Evolutionary conservation across 2,329 filamentous ascomycete genomes (phyloP).

Genomic region (Verticillium longisporum): DNA sequence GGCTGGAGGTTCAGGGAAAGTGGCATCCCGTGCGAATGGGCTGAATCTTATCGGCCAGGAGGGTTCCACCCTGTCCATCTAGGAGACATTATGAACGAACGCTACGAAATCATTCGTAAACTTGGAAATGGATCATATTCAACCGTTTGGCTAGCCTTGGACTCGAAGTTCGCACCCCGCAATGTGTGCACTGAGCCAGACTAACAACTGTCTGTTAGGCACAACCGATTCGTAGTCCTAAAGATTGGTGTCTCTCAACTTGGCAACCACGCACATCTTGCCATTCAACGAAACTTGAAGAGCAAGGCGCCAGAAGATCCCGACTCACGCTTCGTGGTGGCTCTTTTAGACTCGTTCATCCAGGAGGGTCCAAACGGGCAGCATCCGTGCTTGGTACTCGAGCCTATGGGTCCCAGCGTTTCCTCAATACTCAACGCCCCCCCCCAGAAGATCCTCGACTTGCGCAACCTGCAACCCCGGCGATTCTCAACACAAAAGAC

Average conservation of each 20-base stretch:
- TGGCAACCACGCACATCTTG: not conserved
- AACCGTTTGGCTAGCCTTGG: constrained; percentile 18
- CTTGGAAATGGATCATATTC: constrained; percentile 16
- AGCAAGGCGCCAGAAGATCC: no score
- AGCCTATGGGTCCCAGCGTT: constrained; percentile 21
- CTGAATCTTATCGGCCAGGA: constrained; percentile 12
- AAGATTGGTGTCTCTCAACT: no score
- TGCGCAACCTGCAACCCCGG: not conserved
- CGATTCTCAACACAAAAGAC: not conserved
- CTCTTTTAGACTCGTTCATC: constrained; percentile 18
- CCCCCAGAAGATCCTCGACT: constrained; percentile 3
- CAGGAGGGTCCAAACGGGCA: constrained; percentile 22
- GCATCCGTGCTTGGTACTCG: constrained; percentile 21
- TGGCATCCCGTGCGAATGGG: constrained; percentile 2
- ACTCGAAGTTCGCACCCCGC: constrained; percentile 1
- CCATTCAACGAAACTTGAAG: no score
- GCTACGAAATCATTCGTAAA: constrained; percentile 17
- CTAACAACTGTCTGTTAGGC: no score
- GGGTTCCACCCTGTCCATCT: constrained; percentile 15
- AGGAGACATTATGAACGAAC: constrained; percentile 13
- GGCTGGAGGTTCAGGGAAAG: not conserved
- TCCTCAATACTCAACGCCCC: constrained; percentile 11
- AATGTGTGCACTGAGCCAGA: not conserved
- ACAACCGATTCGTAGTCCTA: no score
- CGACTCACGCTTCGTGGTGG: constrained; percentile 9